A percentile compares a stretch with the other conserved stretches of the same genome.
phyloP scores from a whole-genome alignment of 2,329 filamentous ascomycete species.

The Aspergillus amoenus region DNA sequence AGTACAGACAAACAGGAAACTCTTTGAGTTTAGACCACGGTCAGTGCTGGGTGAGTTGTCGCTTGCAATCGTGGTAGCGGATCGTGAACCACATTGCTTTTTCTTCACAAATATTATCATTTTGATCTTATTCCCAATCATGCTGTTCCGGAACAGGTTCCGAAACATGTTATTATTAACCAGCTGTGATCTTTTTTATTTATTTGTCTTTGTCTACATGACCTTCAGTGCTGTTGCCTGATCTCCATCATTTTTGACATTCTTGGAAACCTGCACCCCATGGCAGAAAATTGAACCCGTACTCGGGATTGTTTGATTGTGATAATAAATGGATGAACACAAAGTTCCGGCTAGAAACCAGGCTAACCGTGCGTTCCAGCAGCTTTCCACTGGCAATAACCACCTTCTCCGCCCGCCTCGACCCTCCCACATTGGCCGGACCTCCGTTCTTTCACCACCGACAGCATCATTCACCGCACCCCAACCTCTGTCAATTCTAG shows the following conservation, averaged over 20 bases:
- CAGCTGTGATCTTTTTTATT: neutral
- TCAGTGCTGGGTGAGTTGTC: constrained; percentile 7
- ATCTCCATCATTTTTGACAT: constrained; percentile 4
- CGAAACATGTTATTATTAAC: constrained; percentile 6
- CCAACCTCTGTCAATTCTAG: constrained; percentile 13
- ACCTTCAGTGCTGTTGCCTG: neutral
- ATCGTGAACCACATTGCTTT: constrained; percentile 3
- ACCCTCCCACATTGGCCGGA: constrained; percentile 26
- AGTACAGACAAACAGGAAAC: neutral
- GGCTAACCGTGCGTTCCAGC: constrained; percentile 9
- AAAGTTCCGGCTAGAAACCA: constrained; percentile 5
- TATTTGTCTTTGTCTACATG: neutral
- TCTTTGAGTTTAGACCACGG: neutral
- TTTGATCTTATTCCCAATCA: constrained; percentile 1
- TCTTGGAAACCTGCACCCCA: constrained; percentile 6
- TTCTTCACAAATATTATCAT: constrained; percentile 1
- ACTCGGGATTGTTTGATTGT: constrained; percentile 1
- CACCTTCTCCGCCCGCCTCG: constrained; percentile 27
- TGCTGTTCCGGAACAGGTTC: neutral
- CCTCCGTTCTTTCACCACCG: constrained; percentile 10
- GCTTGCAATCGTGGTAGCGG: constrained; percentile 4
- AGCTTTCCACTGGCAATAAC: constrained; percentile 21
- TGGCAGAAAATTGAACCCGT: constrained; percentile 9
- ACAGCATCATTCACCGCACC: constrained; percentile 9
- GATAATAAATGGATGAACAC: constrained; percentile 8